Conservation (phyloP, 1,284 basidiomycete species). For the Cystobasidium slooffiae region DNA sequence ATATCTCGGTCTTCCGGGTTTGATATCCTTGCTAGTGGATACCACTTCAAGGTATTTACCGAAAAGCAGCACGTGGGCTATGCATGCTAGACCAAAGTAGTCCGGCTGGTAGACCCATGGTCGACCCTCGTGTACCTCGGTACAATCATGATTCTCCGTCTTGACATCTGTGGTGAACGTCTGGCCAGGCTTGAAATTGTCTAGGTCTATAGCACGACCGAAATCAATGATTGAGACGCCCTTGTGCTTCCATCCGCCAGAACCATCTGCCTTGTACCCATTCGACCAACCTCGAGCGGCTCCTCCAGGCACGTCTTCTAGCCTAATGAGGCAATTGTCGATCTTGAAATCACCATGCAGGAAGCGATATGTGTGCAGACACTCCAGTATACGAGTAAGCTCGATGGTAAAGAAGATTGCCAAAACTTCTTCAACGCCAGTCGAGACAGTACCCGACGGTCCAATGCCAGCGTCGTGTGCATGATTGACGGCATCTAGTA, state of each 20-base stretch:
- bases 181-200: conserved; percentile 76
- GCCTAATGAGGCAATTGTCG: conserved; percentile 92
- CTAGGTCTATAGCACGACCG: conserved; percentile 86
- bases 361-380: conserved; percentile 77
- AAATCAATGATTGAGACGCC: conserved; percentile 96
- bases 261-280: conserved; percentile 74
- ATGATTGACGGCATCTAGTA: conserved; percentile 90
- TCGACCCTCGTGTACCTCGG: conserved; percentile 78
- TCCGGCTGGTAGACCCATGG: conserved; percentile 95
- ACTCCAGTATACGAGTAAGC: conserved; percentile 80
- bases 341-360: conserved; percentile 99
- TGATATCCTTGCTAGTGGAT: conserved; percentile 51
- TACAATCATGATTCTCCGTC: conserved; percentile 83
- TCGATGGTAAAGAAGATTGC: conserved; percentile 96
- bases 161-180: conserved; percentile 86
- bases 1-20: conserved; percentile 59
- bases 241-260: conserved; percentile 81
- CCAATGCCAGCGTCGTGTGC: conserved; percentile 70
- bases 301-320: conserved; percentile 78
- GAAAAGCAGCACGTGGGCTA: conserved; percentile 93
- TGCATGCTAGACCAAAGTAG: conserved; percentile 90
- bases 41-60: conserved; percentile 87
- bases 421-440: conserved; percentile 81
- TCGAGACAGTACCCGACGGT: conserved; percentile 54
- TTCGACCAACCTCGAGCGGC: conserved; percentile 69